Base-by-base conservation (phyloP, 106 monocot species). In the Cymbidium sinense region DNA sequence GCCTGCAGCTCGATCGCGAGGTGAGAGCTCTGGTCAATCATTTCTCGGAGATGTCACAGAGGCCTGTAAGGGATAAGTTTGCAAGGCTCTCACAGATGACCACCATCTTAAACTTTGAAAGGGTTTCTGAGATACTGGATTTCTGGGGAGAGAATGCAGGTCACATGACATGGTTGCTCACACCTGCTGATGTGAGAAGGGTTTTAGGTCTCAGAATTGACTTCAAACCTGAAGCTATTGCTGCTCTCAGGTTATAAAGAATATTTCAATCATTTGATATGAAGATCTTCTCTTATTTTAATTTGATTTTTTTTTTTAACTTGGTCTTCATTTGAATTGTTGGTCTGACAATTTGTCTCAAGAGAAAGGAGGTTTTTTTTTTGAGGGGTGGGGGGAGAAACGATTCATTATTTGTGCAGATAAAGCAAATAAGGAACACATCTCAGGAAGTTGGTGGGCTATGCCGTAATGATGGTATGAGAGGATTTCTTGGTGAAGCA, bases 91-190 rank as follows among this genome's bases (percentile, higher is more conserved):
- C 98, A 5, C 98, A 99, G 79, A 94, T 99, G 79, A 81, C 94
- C 0, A 99, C 94, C 15, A 87, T 94, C 78, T 78, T 99, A 1
- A 94, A 94, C 77, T 89, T 99, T 18, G 98, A 99, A 83, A 90
- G 85, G 83, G 98, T 95, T 10, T 90, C 94, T 1, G 98, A 98
- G 84, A 98, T 98, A 21, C 62, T 94, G 75, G 98, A 94, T 76
- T 94, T 98, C 87, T 98, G 94, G 98, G 98, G 96, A 3, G 94
- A 98, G 78, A 98, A 98, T 82, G 88, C 94, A 4, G 98, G 94
- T 1, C 94, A 94, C 27, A 86, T 98, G 88, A 98, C 98, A 33
- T 98, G 98, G 98, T 43, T 94, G 54, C 85, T 98, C 20, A 98
- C 98, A 11, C 98, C 98, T 37, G 86, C 98, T 1, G 98, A 98